Base-by-base conservation (phyloP, 495 filamentous ascomycete genomes). In the Xylaria nigripes region DNA sequence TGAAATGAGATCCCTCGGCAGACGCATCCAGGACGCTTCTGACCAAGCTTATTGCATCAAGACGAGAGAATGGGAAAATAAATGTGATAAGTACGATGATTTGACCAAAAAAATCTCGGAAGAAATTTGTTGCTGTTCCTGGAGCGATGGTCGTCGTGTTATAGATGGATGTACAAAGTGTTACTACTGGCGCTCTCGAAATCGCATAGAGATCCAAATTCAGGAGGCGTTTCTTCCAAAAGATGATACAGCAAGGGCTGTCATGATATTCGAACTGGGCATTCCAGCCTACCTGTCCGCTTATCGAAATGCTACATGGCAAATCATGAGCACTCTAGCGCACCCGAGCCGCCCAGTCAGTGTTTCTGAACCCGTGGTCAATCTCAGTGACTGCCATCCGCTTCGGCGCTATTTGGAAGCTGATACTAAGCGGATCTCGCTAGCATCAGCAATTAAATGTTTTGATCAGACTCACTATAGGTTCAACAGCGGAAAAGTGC, bases 201-300 rank as follows among this genome's bases (percentile, higher is more conserved):
- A 63, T 5, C 44, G 59, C 21, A 61, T 76, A n/a, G 45, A 63
- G 1, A 75, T 80, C 19, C 6, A 55, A 45, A 52, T 70, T 21
- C 68, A 76, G 27, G 79, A 82, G 56, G 56, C 71, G 50, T 69
- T 69, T n/a, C 65, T 82, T 1, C 78, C 79, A 0, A 16, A 43
- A 1, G 51, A 68, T 4, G 24, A 61, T 1, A 19, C 60, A 5
- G 51, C 62, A 16, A 60, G 61, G 0, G 67, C 68, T 42, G 57
- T 56, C 1, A 55, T 71, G 3, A 27, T 77, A 2, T 80, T 80
- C 30, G 76, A 81, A 51, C 61, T 81, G 1, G 48, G 46, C 3
- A 66, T 67, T 44, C 75, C 73, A 3, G 18, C 51, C 7, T 60
- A 53, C 7, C 63, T 79, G 8, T 58, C 67, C 18, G 61, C 58